These are phyloP conservation scores for Grifola frondosa DNA, from an alignment of 1,284 basidiomycete species.

Conservation along the genomic window DNA sequence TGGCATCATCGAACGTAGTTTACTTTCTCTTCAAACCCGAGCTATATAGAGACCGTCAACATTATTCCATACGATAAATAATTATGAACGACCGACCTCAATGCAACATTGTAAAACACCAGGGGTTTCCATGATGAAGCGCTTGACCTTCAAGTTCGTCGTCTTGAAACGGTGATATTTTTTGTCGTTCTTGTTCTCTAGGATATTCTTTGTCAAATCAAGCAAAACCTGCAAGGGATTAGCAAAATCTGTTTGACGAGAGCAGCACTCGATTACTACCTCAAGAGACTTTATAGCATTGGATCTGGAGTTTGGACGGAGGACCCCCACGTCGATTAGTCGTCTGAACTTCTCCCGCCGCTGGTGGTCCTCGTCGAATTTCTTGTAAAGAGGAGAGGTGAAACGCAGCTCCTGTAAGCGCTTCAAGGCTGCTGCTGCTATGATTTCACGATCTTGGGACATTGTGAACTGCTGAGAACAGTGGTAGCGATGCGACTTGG, in stretches of 20 bases:
- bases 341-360: no score
- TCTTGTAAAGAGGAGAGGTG: no score
- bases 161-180: constrained; percentile 70
- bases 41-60: constrained; percentile 38
- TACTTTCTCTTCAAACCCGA: constrained; percentile 68
- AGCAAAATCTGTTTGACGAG: neutral
- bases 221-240: constrained; percentile 34
- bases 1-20: no score
- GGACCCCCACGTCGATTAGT: no score
- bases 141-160: constrained; percentile 62
- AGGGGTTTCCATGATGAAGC: constrained; percentile 53
- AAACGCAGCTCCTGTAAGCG: no score
- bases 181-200: constrained; percentile 62
- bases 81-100: constrained; percentile 23
- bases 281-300: no score
- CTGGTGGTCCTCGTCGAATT: no score
- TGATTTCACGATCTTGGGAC: constrained; percentile 9
- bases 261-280: no score
- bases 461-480: no score
- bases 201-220: constrained; percentile 65
- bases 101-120: constrained; percentile 74
- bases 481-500: no score
- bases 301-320: no score
- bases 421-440: no score
- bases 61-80: neutral